Evolutionary conservation across 805 yeast genomes (phyloP).

Genomic region (Scheffersomyces stipitis): DNA sequence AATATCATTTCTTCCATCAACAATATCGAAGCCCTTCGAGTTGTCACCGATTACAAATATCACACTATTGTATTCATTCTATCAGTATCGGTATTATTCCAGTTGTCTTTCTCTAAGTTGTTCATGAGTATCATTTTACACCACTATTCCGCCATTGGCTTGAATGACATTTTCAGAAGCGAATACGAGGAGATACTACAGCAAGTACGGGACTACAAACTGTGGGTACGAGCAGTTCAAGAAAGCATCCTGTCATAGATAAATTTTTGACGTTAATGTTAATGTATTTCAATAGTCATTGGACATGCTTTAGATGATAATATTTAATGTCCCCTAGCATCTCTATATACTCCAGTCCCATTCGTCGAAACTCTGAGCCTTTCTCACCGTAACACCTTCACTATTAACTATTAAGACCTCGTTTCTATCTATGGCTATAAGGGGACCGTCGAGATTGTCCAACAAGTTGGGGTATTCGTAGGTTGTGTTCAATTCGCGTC

Average conservation of each 20-base stretch:
- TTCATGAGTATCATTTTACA: slow-evolving; percentile 14
- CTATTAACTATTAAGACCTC: slow-evolving; percentile 29
- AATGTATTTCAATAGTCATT: neutral
- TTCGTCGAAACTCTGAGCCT: slow-evolving; percentile 15
- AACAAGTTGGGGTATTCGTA: slow-evolving; percentile 78
- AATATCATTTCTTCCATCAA: slow-evolving; percentile 60
- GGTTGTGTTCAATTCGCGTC: slow-evolving; percentile 66
- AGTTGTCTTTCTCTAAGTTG: slow-evolving; percentile 12
- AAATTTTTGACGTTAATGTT: slow-evolving; percentile 9
- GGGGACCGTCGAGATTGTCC: slow-evolving; percentile 77
- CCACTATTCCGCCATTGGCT: slow-evolving; percentile 9
- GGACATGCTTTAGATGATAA: neutral
- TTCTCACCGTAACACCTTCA: slow-evolving; percentile 30
- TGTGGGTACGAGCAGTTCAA: neutral
- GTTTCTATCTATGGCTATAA: slow-evolving; percentile 66
- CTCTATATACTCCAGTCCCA: slow-evolving; percentile 8
- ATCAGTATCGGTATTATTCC: slow-evolving; percentile 14
- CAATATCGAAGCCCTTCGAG: slow-evolving; percentile 56
- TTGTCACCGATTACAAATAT: slow-evolving; percentile 20
- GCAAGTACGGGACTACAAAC: slow-evolving; percentile 1
- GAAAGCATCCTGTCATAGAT: slow-evolving; percentile 48
- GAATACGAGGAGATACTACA: slow-evolving; percentile 8
- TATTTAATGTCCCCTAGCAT: neutral
- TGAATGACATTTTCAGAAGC: slow-evolving; percentile 7
- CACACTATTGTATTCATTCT: slow-evolving; percentile 13